Conservation (phyloP, 306 rosid species). For the Fragaria iinumae region DNA sequence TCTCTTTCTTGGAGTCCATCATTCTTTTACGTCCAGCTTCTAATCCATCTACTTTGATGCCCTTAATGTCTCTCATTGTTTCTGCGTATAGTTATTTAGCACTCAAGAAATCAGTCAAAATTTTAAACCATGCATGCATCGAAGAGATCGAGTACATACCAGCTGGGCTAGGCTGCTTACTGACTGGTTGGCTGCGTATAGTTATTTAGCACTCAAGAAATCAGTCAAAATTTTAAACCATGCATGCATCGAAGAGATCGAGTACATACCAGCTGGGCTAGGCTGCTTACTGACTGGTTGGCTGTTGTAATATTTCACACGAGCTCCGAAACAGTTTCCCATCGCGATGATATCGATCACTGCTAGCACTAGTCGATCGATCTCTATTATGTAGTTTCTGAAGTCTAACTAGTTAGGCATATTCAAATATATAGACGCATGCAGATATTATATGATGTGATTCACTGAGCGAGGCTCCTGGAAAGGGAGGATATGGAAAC, state of each 20-base stretch:
- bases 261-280: background rate
- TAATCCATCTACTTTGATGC: constrained; percentile 4
- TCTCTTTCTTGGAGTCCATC: background rate
- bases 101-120: background rate
- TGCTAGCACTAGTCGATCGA: background rate
- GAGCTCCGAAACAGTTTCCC: constrained; percentile 38
- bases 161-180: background rate
- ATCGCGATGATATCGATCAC: background rate
- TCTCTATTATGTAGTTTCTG: background rate
- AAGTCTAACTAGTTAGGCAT: background rate
- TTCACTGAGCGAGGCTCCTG: background rate
- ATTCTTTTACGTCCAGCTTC: background rate
- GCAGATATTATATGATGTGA: background rate
- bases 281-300: background rate
- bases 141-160: background rate
- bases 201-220: too few relatives aligned
- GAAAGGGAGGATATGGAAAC: constrained; percentile 19
- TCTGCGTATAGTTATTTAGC: background rate
- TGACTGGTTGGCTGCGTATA: too few relatives aligned
- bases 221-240: too few relatives aligned
- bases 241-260: background rate
- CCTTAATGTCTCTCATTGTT: background rate
- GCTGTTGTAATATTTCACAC: constrained; percentile 8
- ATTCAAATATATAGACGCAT: background rate
- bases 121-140: background rate